phyloP scores from a whole-genome alignment of 1,284 basidiomycete species.

The Ustilago lituana region DNA sequence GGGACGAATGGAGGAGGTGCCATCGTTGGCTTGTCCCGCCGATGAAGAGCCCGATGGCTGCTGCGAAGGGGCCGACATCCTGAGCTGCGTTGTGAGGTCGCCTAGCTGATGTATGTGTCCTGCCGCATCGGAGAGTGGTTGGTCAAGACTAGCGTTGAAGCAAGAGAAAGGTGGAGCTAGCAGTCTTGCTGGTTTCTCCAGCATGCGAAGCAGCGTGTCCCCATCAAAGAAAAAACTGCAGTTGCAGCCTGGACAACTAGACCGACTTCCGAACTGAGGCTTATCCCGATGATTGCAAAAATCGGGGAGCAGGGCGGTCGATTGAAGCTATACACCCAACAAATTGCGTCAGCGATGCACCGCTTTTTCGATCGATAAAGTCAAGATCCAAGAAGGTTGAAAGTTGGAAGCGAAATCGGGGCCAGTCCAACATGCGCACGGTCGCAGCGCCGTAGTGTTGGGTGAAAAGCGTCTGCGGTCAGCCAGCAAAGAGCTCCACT shows the following conservation, averaged over 20 bases:
- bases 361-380: slow-evolving; percentile 11
- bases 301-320: too few species aligned
- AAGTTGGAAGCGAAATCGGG: slow-evolving; percentile 12
- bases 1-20: background rate
- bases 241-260: too few species aligned
- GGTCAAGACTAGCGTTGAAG: too few species aligned
- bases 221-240: too few species aligned
- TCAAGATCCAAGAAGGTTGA: background rate
- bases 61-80: slow-evolving; percentile 28
- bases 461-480: background rate
- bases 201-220: too few species aligned
- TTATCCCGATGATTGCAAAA: background rate
- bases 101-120: too few species aligned
- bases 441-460: background rate
- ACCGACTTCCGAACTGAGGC: slow-evolving; percentile 4
- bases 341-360: too few species aligned
- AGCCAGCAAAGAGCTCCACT: slow-evolving; percentile 39
- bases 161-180: too few species aligned
- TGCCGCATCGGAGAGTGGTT: too few species aligned
- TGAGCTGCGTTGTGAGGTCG: background rate
- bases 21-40: slow-evolving; percentile 10
- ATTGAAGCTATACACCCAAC: too few species aligned
- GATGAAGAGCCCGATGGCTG: slow-evolving; percentile 25
- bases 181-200: too few species aligned
- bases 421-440: slow-evolving; percentile 7